These are phyloP conservation scores for Penicillium sp. DNA, from an alignment of 2,329 filamentous ascomycete species.

Conservation along the genomic window DNA sequence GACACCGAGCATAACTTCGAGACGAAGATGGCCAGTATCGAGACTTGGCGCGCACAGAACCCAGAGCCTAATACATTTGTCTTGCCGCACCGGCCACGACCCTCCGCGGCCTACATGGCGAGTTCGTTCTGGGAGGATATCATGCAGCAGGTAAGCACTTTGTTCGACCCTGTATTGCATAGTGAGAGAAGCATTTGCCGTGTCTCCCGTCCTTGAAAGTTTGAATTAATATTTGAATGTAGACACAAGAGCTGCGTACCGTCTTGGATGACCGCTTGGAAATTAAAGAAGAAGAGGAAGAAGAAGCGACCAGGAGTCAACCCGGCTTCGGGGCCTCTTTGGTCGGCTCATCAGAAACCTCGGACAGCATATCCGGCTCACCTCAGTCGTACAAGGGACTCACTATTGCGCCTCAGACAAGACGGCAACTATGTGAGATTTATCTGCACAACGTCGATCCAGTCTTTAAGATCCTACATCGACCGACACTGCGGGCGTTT, in stretches of 20 bases:
- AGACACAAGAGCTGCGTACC: slow-evolving; percentile 28
- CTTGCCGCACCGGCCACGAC: slow-evolving; percentile 20
- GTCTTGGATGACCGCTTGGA: slow-evolving; percentile 29
- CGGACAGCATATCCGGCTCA: slow-evolving; percentile 18
- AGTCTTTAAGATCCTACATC: slow-evolving; percentile 38
- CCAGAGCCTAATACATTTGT: background rate
- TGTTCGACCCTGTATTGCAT: background rate
- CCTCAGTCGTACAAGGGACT: slow-evolving; percentile 14
- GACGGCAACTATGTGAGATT: slow-evolving; percentile 29
- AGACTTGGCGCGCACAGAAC: slow-evolving; percentile 14
- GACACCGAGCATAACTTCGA: slow-evolving; percentile 8
- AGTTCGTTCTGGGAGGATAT: slow-evolving; percentile 34
- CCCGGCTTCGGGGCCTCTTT: slow-evolving; percentile 17
- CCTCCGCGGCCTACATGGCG: slow-evolving; percentile 24
- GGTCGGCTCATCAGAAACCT: slow-evolving; percentile 26
- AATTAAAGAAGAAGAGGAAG: slow-evolving; percentile 17
- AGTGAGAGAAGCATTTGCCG: background rate
- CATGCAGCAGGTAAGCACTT: slow-evolving; percentile 29
- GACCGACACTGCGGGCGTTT: slow-evolving; percentile 33
- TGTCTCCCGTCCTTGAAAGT: background rate
- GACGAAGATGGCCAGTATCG: slow-evolving; percentile 9
- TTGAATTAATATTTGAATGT: background rate
- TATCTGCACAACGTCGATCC: slow-evolving; percentile 37
- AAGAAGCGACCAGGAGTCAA: slow-evolving; percentile 8
- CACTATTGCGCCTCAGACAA: slow-evolving; percentile 17